Conservation (phyloP, 176 grass and related monocot genomes). For the Bonia amplexicaulis region DNA sequence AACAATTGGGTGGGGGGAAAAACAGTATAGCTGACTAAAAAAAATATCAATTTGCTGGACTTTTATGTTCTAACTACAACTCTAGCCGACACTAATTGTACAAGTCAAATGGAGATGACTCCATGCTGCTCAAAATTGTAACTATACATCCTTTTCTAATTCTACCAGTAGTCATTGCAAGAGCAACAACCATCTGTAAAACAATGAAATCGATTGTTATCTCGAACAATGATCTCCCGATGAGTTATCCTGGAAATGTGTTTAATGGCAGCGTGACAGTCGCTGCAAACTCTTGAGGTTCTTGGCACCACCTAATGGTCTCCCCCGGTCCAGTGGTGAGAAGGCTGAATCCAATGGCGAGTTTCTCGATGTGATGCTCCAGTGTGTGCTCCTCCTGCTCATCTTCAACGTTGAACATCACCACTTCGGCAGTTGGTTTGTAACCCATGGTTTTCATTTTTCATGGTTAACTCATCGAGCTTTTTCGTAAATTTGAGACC, state of each 20-base stretch:
- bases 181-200: slow-evolving; percentile 67
- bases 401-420: slow-evolving; percentile 65
- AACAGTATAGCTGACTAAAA: neutral
- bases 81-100: neutral
- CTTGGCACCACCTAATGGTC: slow-evolving; percentile 54
- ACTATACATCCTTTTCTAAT: neutral
- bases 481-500: slow-evolving; percentile 45
- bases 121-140: neutral
- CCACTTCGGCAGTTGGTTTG: slow-evolving; percentile 53
- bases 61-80: neutral
- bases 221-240: slow-evolving; percentile 51
- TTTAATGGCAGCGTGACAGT: no score
- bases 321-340: slow-evolving; percentile 30
- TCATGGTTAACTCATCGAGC: slow-evolving; percentile 46
- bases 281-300: slow-evolving; percentile 51
- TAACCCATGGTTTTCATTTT: slow-evolving; percentile 57
- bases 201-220: slow-evolving; percentile 62
- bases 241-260: no score
- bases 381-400: slow-evolving; percentile 64
- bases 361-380: slow-evolving; percentile 61
- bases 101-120: neutral
- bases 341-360: slow-evolving; percentile 60
- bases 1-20: neutral
- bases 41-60: neutral
- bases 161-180: slow-evolving; percentile 67